These are phyloP conservation scores for Hebeloma cylindrosporum DNA, from an alignment of 768 basidiomycete species.

Conservation along the genomic window DNA sequence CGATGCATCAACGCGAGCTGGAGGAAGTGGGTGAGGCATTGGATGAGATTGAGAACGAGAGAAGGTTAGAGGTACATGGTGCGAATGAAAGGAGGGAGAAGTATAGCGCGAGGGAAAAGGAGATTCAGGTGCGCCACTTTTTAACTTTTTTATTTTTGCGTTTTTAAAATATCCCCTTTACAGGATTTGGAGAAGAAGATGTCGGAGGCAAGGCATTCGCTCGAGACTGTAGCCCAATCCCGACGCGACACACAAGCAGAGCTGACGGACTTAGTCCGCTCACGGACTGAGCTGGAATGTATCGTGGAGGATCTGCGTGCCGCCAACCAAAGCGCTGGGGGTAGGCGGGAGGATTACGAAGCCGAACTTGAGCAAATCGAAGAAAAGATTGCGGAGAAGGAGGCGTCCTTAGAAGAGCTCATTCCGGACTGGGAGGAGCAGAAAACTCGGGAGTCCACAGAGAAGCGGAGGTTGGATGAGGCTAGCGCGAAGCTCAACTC, in stretches of 20 bases:
- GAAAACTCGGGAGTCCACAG: conserved; percentile 47
- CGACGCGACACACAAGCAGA: conserved; percentile 80
- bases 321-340: conserved; percentile 63
- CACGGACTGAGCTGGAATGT: conserved; percentile 86
- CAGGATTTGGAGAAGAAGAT: conserved; percentile 77
- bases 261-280: conserved; percentile 81
- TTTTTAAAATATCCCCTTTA: conserved; percentile 1
- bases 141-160: background rate
- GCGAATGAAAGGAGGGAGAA: conserved; percentile 82
- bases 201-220: conserved; percentile 62
- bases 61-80: conserved; percentile 77
- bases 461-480: conserved; percentile 71
- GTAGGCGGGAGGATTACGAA: conserved; percentile 61
- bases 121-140: conserved; percentile 63
- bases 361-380: conserved; percentile 63
- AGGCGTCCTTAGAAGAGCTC: conserved; percentile 59
- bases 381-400: conserved; percentile 60
- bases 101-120: conserved; percentile 80
- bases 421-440: conserved; percentile 70
- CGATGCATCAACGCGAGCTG: conserved; percentile 87
- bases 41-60: conserved; percentile 83
- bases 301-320: conserved; percentile 73
- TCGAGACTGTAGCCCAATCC: conserved; percentile 68
- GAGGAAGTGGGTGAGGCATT: conserved; percentile 85
- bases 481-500: conserved; percentile 68